Conservation (phyloP, 2,329 filamentous ascomycete genomes). For the Talaromyces marneffei region DNA sequence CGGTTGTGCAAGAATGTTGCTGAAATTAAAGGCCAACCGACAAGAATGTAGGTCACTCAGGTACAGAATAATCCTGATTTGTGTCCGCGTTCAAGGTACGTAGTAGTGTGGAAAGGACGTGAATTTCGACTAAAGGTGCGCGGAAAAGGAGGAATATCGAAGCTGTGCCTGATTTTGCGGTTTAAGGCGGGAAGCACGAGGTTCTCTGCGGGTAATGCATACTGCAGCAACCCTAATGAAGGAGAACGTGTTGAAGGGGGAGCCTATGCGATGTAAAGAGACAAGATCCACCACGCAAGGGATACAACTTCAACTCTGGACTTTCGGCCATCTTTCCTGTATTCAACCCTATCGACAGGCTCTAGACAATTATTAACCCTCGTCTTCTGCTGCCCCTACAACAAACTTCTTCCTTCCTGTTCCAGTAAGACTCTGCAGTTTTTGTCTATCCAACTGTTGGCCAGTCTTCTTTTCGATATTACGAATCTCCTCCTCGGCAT, state of each 20-base stretch:
- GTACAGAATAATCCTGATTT: conserved; percentile 16
- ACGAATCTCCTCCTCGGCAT: conserved; percentile 91
- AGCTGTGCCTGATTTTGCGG: conserved; percentile 8
- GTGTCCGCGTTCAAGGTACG: conserved; percentile 24
- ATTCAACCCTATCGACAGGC: conserved; percentile 25
- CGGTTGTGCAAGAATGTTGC: conserved; percentile 27
- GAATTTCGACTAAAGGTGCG: not conserved
- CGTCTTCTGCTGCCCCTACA: conserved; percentile 64
- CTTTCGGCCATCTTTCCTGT: conserved; percentile 15
- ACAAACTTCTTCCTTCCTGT: conserved; percentile 80
- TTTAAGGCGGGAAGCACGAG: conserved; percentile 24
- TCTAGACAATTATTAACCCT: conserved; percentile 33
- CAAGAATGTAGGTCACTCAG: conserved; percentile 30
- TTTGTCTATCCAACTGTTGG: conserved; percentile 83
- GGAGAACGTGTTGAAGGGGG: conserved; percentile 30
- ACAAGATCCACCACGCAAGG: conserved; percentile 29
- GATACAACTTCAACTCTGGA: conserved; percentile 17
- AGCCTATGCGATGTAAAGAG: conserved; percentile 13
- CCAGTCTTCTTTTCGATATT: conserved; percentile 97
- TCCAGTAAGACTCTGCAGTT: conserved; percentile 79
- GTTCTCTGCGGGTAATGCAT: conserved; percentile 18
- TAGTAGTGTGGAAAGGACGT: conserved; percentile 13
- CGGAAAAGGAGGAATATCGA: conserved; percentile 17
- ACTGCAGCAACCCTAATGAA: conserved; percentile 17
- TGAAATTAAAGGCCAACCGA: conserved; percentile 21